Evolutionary conservation across 2,329 filamentous ascomycete species (phyloP), one percentile per base, ranked within the genome.

Genomic region (Alternaria tenuissima): DNA sequence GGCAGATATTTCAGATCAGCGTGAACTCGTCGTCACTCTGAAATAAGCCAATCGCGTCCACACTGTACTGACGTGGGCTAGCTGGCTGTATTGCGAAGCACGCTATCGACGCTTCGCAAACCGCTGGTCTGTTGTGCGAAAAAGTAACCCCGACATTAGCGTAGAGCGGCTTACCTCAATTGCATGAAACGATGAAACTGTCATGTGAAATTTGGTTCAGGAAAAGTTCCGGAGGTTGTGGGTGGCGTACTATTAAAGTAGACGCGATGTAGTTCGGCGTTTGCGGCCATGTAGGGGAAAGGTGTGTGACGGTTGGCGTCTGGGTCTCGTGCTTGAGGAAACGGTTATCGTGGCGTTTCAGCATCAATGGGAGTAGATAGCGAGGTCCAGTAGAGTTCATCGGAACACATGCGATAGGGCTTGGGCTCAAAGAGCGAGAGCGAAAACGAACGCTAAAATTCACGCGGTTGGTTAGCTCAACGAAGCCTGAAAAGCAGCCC

Each of bases 151-250:
- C 20, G 24, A 32, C 46, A 55, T 47, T 51, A 56, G 52, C 52
- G 54, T 26, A 47, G 28, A 39, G 32, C 38, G 34, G 49, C 41
- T 53, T 48, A n/a, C 48, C 18, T 48, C 24, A 43, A 38, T 46
- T 30, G 49, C 38, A 49, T 48, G 34, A 52, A 47, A 38, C 46
- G 11, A 34, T 22, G 14, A 24, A 36, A 16, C 46, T 14, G 20
- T 9, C 22, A 30, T 24, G 43, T 22, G 20, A 42, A 41, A 41
- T 28, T 47, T 59, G 18, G 32, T 48, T n/a, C 55, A 56, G 55
- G 53, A 51, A 48, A 49, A 18, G 43, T 36, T 61, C 55, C 55
- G 59, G 38, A 43, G n/a, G 18, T 20, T 43, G 39, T 46, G 20
- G 42, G 20, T 46, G 55, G 59, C 39, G 34, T n/a, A 38, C 34